Evolutionary conservation across 2,329 filamentous ascomycete genomes (phyloP).

Genomic region (Decorospora gaudefroyi): DNA sequence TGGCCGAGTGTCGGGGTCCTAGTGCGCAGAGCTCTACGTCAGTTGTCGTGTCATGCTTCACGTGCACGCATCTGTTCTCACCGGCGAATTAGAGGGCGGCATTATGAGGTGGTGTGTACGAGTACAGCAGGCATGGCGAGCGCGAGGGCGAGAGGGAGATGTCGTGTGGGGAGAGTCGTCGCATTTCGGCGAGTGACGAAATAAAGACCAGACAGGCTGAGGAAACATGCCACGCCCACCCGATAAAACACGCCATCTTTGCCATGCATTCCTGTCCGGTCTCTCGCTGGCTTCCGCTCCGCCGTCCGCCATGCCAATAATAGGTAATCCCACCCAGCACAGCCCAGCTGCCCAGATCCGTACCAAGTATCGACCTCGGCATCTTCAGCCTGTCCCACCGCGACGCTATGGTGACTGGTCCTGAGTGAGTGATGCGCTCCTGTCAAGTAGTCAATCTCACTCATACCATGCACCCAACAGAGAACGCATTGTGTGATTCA

Average conservation of each 20-base stretch:
- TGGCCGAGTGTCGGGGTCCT: conserved; percentile 38
- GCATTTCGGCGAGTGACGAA: conserved; percentile 17
- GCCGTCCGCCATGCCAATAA: too few species aligned
- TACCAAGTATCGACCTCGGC: conserved; percentile 7
- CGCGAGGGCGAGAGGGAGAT: conserved; percentile 6
- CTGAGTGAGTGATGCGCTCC: too few species aligned
- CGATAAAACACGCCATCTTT: conserved; percentile 2
- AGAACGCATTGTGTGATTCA: conserved; percentile 8
- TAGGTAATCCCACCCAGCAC: conserved; percentile 18
- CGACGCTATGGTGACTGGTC: too few species aligned
- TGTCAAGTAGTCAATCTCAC: too few species aligned
- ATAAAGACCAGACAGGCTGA: conserved; percentile 9
- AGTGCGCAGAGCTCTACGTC: conserved; percentile 27
- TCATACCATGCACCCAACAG: too few species aligned
- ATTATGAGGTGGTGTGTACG: conserved; percentile 27
- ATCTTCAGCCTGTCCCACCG: conserved; percentile 6
- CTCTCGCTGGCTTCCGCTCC: conserved; percentile 10
- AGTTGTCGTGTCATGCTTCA: too few species aligned
- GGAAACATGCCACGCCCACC: too few species aligned
- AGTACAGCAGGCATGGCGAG: conserved; percentile 23
- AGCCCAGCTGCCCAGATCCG: conserved; percentile 6
- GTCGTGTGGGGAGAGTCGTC: conserved; percentile 7
- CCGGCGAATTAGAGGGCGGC: conserved; percentile 46
- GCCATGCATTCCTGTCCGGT: conserved; percentile 5
- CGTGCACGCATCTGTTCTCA: conserved; percentile 16